phyloP scores from a whole-genome alignment of 1,139 yeast species.

The Protomyces gravidus region DNA sequence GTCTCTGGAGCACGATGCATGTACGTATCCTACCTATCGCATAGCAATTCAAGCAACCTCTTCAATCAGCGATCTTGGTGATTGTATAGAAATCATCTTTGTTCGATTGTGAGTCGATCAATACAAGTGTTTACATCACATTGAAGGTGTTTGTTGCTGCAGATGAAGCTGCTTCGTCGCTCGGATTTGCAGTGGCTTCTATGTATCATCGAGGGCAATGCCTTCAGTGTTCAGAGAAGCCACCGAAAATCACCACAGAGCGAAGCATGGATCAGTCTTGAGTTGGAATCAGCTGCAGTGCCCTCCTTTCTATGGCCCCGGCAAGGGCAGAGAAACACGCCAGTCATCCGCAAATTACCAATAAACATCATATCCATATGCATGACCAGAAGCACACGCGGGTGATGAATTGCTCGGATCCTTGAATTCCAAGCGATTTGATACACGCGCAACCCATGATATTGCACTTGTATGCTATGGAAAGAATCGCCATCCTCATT shows the following conservation, averaged over 20 bases:
- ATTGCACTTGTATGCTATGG: no score
- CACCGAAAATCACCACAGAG: no score
- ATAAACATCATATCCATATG: constrained; percentile 27
- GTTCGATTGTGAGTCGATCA: constrained; percentile 28
- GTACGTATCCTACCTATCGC: background rate
- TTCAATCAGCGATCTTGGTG: constrained; percentile 28
- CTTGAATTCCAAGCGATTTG: no score
- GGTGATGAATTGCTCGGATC: no score
- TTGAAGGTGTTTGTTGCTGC: no score
- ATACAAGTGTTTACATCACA: constrained; percentile 20
- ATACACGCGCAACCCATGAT: no score
- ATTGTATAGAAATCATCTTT: constrained; percentile 17
- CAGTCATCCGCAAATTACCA: constrained; percentile 28
- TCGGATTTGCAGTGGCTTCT: no score
- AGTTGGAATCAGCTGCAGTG: constrained; percentile 20
- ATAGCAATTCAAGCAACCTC: background rate
- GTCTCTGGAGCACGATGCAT: background rate
- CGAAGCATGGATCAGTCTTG: constrained; percentile 19
- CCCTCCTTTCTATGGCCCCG: constrained; percentile 18
- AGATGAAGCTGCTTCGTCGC: background rate
- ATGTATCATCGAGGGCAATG: no score
- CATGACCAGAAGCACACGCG: no score
- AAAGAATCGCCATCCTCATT: no score
- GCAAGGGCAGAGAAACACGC: constrained; percentile 14
- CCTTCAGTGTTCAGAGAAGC: no score